Evolutionary conservation across 352 stramenopile species (phyloP).

Genomic region (Phytophthora hibernalis): DNA sequence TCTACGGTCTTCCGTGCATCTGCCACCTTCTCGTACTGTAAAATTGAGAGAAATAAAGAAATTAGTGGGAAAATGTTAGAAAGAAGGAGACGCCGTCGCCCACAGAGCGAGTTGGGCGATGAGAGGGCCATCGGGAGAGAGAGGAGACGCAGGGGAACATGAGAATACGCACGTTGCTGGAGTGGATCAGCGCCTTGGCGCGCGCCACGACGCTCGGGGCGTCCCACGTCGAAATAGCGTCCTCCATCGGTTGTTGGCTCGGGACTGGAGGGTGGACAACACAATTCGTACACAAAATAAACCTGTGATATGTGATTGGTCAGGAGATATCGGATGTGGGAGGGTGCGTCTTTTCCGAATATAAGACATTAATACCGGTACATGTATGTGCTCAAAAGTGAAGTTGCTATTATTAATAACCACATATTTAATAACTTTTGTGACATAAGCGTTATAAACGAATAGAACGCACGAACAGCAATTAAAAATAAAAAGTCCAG

Average conservation of each 20-base stretch:
- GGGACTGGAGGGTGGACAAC: neutral
- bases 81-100: neutral
- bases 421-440: no score
- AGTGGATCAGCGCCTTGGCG: constrained; percentile 75
- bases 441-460: no score
- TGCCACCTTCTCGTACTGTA: constrained; percentile 73
- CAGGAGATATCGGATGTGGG: neutral
- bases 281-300: neutral
- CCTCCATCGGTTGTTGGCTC: constrained; percentile 38
- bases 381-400: no score
- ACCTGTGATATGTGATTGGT: neutral
- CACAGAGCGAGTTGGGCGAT: constrained; percentile 15
- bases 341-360: no score
- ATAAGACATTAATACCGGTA: no score
- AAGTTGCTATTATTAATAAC: no score
- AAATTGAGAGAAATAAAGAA: constrained; percentile 6
- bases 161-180: constrained; percentile 73
- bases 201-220: constrained; percentile 56
- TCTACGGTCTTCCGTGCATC: constrained; percentile 66
- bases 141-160: constrained; percentile 5
- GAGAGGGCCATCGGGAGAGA: neutral
- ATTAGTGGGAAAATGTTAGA: constrained; percentile 4
- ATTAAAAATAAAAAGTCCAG: no score
- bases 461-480: no score
- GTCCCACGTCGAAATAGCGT: constrained; percentile 53